phyloP scores from a whole-genome alignment of 176 grass and related monocot species.

The Bolboschoenus planiculmis region DNA sequence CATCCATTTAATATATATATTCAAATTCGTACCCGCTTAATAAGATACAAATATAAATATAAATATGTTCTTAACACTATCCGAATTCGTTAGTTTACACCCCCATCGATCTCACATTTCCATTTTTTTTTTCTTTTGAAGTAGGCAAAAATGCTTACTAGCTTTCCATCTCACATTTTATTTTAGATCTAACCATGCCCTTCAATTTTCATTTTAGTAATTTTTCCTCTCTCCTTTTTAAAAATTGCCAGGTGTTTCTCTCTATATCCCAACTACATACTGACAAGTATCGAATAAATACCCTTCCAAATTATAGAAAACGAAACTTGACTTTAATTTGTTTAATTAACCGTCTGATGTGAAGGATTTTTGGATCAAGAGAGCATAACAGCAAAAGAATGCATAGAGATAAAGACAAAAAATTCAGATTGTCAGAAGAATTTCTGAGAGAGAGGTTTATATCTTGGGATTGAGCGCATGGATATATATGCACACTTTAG shows the following conservation, averaged over 20 bases:
- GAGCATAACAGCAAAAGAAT: slow-evolving; percentile 48
- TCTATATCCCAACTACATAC: background rate
- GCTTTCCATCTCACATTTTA: too few species aligned
- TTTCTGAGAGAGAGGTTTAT: slow-evolving; percentile 37
- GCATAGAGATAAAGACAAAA: slow-evolving; percentile 55
- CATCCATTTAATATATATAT: too few species aligned
- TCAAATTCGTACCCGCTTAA: too few species aligned
- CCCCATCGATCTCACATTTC: too few species aligned
- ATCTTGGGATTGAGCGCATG: slow-evolving; percentile 34
- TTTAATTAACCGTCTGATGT: slow-evolving; percentile 14
- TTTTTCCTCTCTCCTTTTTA: background rate
- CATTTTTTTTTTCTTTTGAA: too few species aligned
- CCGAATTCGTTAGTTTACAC: too few species aligned
- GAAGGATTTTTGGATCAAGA: slow-evolving; percentile 66
- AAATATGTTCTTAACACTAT: too few species aligned
- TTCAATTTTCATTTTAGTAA: background rate
- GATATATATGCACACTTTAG: slow-evolving; percentile 41
- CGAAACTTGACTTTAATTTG: slow-evolving; percentile 5
- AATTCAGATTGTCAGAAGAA: slow-evolving; percentile 46
- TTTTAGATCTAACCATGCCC: background rate
- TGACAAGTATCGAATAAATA: slow-evolving; percentile 2
- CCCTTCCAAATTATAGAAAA: background rate
- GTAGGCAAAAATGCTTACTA: too few species aligned
- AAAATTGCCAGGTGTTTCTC: background rate
- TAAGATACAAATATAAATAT: too few species aligned